Evolutionary conservation across 1,284 basidiomycete species (phyloP), one percentile per base, ranked within the genome.

Genomic region (Laetiporus sulphureus): DNA sequence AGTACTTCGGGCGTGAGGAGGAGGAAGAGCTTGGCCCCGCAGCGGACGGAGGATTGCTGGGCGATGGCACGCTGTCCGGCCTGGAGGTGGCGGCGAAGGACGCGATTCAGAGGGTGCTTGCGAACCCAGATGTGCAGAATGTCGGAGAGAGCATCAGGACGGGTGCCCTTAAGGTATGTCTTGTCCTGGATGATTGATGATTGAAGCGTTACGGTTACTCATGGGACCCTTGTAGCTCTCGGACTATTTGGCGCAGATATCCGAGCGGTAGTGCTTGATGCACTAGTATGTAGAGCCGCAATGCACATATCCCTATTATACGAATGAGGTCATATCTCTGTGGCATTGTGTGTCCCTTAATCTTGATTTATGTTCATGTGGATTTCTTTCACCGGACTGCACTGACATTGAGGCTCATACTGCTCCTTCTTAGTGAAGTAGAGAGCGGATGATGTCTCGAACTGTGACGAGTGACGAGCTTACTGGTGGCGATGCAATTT

Each of bases 1-100:
- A 91, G 50, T 96, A 96, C 75, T 96, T 94, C 66, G 96, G 95
- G 3, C 75, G 93, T 16, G 84, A 90, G 10, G 94, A 97, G 32
- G 89, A 93, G 36, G 88, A 89, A 8, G 79, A 61, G 36, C 63
- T 61, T 31, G 62, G 56, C 16, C 25, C 35, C n/a, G 52, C 42
- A 13, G 69, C 65, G 30, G 75, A 70, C n/a, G 73, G 68, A 1
- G 67, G 73, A 16, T 46, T 81, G 43, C 60, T 79, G 15, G 81
- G 77, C 15, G 77, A 88, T 53, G 83, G 83, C 18, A 86, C 77
- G 51, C 72, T 92, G 45, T 77, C 83, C 4, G 72, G 74, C 23
- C 52, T 94, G 19, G 93, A 96, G 66, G 62, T 67, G 29, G 84
- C 82, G 5, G 90, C 92, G 29, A 77, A 83, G 56, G 93, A 96